A percentile compares a stretch with the other conserved stretches of the same genome.
Evolutionary conservation across 2,329 filamentous ascomycete species (phyloP).

Genomic region (Curvularia hawaiiensis): DNA sequence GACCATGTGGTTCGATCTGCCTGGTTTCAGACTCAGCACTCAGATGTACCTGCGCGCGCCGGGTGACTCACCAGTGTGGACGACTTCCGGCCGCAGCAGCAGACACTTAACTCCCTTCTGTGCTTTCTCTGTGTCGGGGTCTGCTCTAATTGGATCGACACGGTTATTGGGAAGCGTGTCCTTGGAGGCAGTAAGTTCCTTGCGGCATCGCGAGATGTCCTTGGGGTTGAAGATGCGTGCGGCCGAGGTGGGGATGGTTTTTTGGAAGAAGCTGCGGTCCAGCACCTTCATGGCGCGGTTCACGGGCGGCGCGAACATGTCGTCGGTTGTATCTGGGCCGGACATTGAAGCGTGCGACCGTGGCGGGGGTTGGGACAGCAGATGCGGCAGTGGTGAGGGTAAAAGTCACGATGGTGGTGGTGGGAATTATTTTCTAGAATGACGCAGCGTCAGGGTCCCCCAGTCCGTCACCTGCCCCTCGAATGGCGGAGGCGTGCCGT

Average conservation of each 20-base stretch:
- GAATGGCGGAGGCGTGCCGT: neutral
- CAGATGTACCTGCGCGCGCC: slow-evolving; percentile 13
- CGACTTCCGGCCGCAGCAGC: slow-evolving; percentile 52
- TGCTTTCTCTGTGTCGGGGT: slow-evolving; percentile 66
- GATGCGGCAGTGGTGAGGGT: neutral
- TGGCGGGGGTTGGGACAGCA: neutral
- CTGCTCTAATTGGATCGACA: slow-evolving; percentile 62
- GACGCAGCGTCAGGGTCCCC: slow-evolving; percentile 13
- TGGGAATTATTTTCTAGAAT: slow-evolving; percentile 12
- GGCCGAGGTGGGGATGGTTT: slow-evolving; percentile 75
- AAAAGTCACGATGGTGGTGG: neutral
- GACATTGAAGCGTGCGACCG: slow-evolving; percentile 33
- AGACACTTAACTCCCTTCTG: slow-evolving; percentile 52
- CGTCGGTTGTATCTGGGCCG: slow-evolving; percentile 35
- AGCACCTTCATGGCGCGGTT: slow-evolving; percentile 80
- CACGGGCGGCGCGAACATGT: slow-evolving; percentile 78
- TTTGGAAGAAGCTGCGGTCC: slow-evolving; percentile 82
- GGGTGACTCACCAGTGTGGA: slow-evolving; percentile 43
- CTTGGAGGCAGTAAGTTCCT: slow-evolving; percentile 65
- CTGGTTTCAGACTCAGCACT: slow-evolving; percentile 47
- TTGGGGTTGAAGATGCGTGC: slow-evolving; percentile 77
- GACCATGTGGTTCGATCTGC: slow-evolving; percentile 79
- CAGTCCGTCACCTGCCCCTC: slow-evolving; percentile 4
- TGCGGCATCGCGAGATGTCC: slow-evolving; percentile 74
- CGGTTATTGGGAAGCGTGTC: slow-evolving; percentile 71